Percentiles rank a stretch among this genome's conserved stretches.
These are phyloP conservation scores for Fremontodendron californicum DNA, from an alignment of 345 rosid species.

Conservation along the genomic window DNA sequence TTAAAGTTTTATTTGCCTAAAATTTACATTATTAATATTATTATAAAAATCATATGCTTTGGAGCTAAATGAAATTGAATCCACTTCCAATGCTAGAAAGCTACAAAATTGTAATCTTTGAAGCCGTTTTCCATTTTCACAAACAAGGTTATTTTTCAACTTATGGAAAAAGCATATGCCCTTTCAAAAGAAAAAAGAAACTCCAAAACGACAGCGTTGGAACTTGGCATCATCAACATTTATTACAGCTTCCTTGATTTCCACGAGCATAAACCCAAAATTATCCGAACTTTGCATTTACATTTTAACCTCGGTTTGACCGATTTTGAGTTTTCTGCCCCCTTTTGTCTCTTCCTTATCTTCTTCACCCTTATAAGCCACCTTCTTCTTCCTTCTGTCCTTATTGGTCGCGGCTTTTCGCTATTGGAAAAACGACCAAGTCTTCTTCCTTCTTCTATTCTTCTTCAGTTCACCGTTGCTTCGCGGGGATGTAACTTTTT, in stretches of 20 bases:
- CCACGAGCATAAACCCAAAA: constrained; percentile 5
- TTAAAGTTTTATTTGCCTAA: neutral
- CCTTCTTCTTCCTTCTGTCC: neutral
- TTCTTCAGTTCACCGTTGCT: too few species aligned
- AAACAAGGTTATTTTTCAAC: too few species aligned
- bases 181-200: too few species aligned
- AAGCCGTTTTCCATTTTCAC: too few species aligned
- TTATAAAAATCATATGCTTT: neutral
- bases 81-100: neutral
- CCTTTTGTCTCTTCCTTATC: constrained; percentile 12
- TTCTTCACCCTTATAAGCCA: neutral
- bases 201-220: neutral
- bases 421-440: neutral
- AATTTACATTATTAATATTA: neutral
- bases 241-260: neutral
- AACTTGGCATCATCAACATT: neutral
- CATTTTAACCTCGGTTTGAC: constrained; percentile 22
- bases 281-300: neutral
- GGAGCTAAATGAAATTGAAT: neutral
- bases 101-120: neutral
- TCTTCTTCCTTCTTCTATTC: too few species aligned
- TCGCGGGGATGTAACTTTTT: constrained; percentile 8
- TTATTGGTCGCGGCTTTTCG: neutral
- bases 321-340: neutral
- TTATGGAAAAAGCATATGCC: too few species aligned